phyloP scores from a whole-genome alignment of 2,329 filamentous ascomycete genomes.

The Chrysosporium keratinophilum region DNA sequence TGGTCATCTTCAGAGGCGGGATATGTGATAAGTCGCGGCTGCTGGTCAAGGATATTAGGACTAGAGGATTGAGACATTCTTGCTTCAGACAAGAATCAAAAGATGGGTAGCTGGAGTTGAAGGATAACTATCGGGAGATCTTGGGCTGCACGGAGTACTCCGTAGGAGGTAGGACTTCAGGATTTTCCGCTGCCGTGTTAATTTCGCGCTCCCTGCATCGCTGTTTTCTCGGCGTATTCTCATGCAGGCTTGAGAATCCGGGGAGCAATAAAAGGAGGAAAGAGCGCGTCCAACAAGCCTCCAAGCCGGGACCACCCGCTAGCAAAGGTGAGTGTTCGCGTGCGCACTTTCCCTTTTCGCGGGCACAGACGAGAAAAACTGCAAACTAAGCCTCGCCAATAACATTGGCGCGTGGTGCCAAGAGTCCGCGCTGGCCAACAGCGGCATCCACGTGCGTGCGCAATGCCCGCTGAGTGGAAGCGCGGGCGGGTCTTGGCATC shows the following conservation, averaged over 20 bases:
- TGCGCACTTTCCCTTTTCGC: too few relatives aligned
- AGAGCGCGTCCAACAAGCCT: background rate
- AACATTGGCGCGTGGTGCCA: background rate
- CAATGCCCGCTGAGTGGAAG: background rate
- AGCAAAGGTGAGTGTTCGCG: background rate
- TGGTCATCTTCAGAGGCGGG: slow-evolving; percentile 48
- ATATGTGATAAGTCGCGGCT: slow-evolving; percentile 25
- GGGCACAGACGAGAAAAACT: background rate
- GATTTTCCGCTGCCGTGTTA: too few relatives aligned
- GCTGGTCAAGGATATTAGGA: background rate
- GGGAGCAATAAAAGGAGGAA: background rate
- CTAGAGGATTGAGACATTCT: background rate
- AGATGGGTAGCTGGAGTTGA: background rate
- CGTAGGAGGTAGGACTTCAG: too few relatives aligned
- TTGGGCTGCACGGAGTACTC: too few relatives aligned
- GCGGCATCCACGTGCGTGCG: slow-evolving; percentile 1
- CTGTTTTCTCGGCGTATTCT: too few relatives aligned
- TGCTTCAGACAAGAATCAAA: background rate
- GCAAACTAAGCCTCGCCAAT: slow-evolving; percentile 2
- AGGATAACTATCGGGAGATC: background rate
- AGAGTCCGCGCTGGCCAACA: background rate
- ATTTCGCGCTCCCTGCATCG: too few relatives aligned
- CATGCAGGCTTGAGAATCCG: background rate
- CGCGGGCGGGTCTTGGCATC: slow-evolving; percentile 2
- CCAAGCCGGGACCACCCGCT: background rate